A percentile compares a stretch with the other conserved stretches of the same genome.
These are phyloP conservation scores for Cocos nucifera DNA, from an alignment of 176 grass and related monocot genomes.

Conservation along the genomic window DNA sequence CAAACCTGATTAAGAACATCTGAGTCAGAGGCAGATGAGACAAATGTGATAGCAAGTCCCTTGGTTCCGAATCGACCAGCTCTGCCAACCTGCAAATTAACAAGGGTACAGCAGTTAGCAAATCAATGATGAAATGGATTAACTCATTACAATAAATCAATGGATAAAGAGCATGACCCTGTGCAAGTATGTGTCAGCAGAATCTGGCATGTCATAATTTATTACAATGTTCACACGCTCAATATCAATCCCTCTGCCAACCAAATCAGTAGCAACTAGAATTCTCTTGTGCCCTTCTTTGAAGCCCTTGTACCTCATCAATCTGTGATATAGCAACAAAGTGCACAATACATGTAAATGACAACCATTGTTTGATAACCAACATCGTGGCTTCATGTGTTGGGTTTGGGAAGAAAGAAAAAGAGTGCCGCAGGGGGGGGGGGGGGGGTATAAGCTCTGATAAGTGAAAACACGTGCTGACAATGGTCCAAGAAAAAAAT, in stretches of 20 bases:
- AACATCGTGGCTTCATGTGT: too few relatives aligned
- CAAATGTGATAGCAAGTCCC: constrained; percentile 96
- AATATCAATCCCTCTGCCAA: constrained; percentile 96
- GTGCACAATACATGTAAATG: too few relatives aligned
- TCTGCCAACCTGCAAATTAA: constrained; percentile 51
- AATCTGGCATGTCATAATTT: constrained; percentile 98
- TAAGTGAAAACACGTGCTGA: too few relatives aligned
- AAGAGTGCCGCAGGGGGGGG: too few relatives aligned
- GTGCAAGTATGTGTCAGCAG: constrained; percentile 91
- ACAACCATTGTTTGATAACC: too few relatives aligned
- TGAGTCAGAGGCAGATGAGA: constrained; percentile 85
- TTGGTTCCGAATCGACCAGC: constrained; percentile 93
- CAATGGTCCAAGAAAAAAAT: too few relatives aligned
- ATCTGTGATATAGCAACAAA: constrained; percentile 36
- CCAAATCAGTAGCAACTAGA: constrained; percentile 90
- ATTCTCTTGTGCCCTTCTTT: constrained; percentile 99
- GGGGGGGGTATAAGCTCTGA: too few relatives aligned
- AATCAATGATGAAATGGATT: background rate
- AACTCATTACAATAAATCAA: background rate
- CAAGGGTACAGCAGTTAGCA: constrained; percentile 1
- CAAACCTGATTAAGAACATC: constrained; percentile 89
- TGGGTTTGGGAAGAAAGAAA: too few relatives aligned
- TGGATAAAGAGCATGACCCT: constrained; percentile 35
- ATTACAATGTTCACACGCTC: constrained; percentile 98
- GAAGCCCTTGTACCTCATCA: constrained; percentile 89